Evolutionary conservation across 2,329 filamentous ascomycete genomes (phyloP), one percentile per base, ranked within the genome.

Genomic region (Rasamsonia emersonii): DNA sequence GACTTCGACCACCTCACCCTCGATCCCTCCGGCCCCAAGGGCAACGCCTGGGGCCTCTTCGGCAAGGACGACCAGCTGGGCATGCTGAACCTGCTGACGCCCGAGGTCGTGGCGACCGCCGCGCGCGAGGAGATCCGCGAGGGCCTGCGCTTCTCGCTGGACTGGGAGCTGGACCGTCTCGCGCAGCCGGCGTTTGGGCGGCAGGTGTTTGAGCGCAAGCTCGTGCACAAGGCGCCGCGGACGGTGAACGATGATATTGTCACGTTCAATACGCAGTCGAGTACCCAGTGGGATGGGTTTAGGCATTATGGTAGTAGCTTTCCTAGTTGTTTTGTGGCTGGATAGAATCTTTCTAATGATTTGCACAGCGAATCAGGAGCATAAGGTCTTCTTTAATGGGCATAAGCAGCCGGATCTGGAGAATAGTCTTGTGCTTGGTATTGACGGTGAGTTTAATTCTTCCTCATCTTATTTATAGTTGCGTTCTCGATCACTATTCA

Each of bases 221-320:
- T 77, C 16, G 62, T 68, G 35, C 59, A 65, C 26, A 75, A 74
- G 51, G 50, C 59, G 2, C 68, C 69, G 3, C 54, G 65, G 10
- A 56, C 62, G 4, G 68, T 76, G 16, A 77, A 79, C 46, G 76
- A 79, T 46, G 75, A 79, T 50, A 56, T 68, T 18, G 71, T 73
- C 63, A 63, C 61, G 0, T 70, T 76, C 43, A 77, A 77, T 50
- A 68, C 72, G 0, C 73, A 76, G 50, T 64, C 64, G 5, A 71
- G 68, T 21, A 71, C 66, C 25, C 73, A 77, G 49, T 77, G 58
- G 58, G 56, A 61, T 46, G 54, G 58, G 4, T 58, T 60, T 23
- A 40, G 56, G 16, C 58, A 61, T 43, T 61, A 49, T 31, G 56
- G 49, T 36, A n/a, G n/a, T 27, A 14, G 20, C 24, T 9, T 31